Evolutionary conservation across 2,329 filamentous ascomycete species (phyloP).

Genomic region (Fusarium vanettenii): DNA sequence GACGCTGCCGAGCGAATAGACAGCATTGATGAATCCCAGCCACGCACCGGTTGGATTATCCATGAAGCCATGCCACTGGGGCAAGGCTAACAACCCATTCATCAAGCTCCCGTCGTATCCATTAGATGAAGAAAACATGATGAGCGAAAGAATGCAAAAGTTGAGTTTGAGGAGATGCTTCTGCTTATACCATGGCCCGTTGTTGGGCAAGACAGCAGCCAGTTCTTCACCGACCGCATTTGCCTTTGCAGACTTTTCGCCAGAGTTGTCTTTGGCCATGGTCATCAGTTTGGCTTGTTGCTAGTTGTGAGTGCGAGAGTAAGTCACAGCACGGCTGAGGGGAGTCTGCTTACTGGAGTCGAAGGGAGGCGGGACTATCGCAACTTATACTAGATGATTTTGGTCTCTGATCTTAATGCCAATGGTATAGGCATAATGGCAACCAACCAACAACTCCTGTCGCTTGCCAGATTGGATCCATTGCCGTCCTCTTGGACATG

Average conservation of each 20-base stretch:
- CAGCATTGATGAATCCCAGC: conserved; percentile 31
- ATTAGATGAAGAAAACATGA: conserved; percentile 16
- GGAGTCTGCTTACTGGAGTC: not conserved
- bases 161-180: conserved; percentile 23
- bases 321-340: not conserved
- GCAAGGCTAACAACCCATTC: conserved; percentile 13
- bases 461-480: not conserved
- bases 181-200: conserved; percentile 31
- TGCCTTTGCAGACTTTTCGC: not conserved
- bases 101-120: conserved; percentile 14
- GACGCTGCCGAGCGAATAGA: conserved; percentile 15
- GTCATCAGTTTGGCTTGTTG: not conserved
- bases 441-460: not conserved
- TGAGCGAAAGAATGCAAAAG: conserved; percentile 17
- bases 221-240: conserved; percentile 19
- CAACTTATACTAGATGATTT: not conserved
- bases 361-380: not conserved
- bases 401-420: not conserved
- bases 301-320: not conserved
- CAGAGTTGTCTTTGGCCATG: not conserved
- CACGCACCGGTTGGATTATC: conserved; percentile 21
- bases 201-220: conserved; percentile 19
- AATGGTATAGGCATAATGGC: not conserved
- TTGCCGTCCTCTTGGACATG: not conserved
- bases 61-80: conserved; percentile 28